A percentile compares a stretch with the other conserved stretches of the same genome.
Evolutionary conservation across 768 basidiomycete genomes (phyloP).

Genomic region (Lentinula raphanica): DNA sequence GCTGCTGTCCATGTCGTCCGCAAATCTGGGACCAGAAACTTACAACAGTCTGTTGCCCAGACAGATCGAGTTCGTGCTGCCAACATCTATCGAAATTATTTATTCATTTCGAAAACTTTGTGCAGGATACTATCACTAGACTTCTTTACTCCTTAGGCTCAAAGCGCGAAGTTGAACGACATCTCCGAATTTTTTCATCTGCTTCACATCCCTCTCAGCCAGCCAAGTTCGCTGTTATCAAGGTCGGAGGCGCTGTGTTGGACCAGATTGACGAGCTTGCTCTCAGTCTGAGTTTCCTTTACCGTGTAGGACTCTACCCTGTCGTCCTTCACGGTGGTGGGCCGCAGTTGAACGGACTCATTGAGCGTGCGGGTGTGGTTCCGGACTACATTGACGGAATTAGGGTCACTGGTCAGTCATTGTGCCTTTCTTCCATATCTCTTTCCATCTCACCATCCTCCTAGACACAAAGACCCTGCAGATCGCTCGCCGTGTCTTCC

Average conservation of each 20-base stretch:
- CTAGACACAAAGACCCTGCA: constrained; percentile 90
- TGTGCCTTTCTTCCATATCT: constrained; percentile 2
- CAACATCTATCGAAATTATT: neutral
- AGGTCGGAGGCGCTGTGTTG: constrained; percentile 94
- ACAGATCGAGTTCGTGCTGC: constrained; percentile 56
- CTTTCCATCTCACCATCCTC: neutral
- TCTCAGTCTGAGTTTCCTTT: constrained; percentile 91
- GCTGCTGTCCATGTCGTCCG: constrained; percentile 35
- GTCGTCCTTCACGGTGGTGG: constrained; percentile 96
- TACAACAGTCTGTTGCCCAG: constrained; percentile 58
- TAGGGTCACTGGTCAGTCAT: constrained; percentile 78
- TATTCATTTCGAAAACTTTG: neutral
- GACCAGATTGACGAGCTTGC: constrained; percentile 91
- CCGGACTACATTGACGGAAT: constrained; percentile 98
- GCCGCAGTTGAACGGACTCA: constrained; percentile 90
- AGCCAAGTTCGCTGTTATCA: constrained; percentile 96
- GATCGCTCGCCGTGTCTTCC: constrained; percentile 92
- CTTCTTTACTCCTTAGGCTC: constrained; percentile 95
- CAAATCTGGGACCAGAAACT: constrained; percentile 30
- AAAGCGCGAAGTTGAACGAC: constrained; percentile 95
- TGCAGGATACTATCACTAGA: constrained; percentile 93
- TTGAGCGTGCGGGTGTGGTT: constrained; percentile 87
- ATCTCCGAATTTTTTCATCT: constrained; percentile 97
- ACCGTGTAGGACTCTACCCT: constrained; percentile 96
- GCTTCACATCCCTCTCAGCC: constrained; percentile 84